Evolutionary conservation across 176 grass and related monocot genomes (phyloP).

Genomic region (Eleusine indica): DNA sequence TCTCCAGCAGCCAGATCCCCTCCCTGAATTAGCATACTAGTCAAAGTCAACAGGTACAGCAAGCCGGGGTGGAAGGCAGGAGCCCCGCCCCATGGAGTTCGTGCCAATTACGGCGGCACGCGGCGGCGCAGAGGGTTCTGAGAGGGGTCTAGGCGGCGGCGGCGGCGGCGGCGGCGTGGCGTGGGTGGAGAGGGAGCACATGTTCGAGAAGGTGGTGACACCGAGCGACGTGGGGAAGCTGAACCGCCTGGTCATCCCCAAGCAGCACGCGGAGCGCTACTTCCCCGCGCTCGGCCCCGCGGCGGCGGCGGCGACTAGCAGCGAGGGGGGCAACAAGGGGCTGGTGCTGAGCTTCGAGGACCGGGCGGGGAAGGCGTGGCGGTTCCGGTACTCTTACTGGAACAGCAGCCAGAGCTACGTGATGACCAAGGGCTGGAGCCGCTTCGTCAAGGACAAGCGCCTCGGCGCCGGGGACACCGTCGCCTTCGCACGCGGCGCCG

Average conservation of each 20-base stretch:
- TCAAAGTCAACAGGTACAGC: constrained; percentile 54
- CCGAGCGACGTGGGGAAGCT: constrained; percentile 98
- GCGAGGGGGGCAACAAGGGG: constrained; percentile 54
- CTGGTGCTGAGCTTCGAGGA: constrained; percentile 92
- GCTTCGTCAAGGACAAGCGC: constrained; percentile 95
- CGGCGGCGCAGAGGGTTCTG: neutral
- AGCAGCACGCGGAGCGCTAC: constrained; percentile 94
- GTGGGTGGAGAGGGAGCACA: constrained; percentile 82
- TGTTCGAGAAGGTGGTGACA: constrained; percentile 98
- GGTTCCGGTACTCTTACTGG: constrained; percentile 99
- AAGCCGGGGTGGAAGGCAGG: neutral
- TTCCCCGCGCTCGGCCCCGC: constrained; percentile 53
- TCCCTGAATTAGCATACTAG: constrained; percentile 46
- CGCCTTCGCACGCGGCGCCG: constrained; percentile 57
- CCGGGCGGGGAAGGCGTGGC: constrained; percentile 70
- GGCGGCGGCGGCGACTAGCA: neutral
- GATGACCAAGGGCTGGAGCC: constrained; percentile 99
- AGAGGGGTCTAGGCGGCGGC: constrained; percentile 17
- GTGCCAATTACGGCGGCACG: neutral
- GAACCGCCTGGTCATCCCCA: constrained; percentile 92
- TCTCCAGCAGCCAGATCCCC: constrained; percentile 17
- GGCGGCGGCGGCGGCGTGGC: neutral
- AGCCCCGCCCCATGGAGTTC: constrained; percentile 50
- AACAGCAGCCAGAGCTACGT: constrained; percentile 99
- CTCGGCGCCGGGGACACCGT: constrained; percentile 92